Evolutionary conservation across 164 flowering plant genomes (phyloP), one percentile per base, ranked within the genome.

Genomic region (Chimonanthus salicifolius): DNA sequence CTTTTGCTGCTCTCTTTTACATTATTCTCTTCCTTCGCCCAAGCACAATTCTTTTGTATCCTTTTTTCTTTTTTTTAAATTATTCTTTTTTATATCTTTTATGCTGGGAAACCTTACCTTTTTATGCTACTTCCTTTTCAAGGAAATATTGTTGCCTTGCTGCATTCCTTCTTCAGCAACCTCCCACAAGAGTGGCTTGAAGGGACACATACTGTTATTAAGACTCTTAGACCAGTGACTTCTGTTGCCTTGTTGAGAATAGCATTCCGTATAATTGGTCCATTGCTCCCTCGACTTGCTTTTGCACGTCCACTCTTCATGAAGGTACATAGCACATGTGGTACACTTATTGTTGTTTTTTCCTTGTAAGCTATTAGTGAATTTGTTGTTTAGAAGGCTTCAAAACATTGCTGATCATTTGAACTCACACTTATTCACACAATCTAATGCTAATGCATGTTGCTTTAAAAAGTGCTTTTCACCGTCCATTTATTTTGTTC

Each of bases 171-270:
- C 88, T 95, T 93, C 80, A 85, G 94, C 78, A 93, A 90, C 81
- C 99, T 95, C 78, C 94, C 99, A 51, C 94, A 89, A 69, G 98
- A 95, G 80, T 95, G 99, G 99, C 87, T 95, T 21, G 99, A 93
- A 77, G 97, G 92, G 60, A 81, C 97, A 5, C 94, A 89, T 80
- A 80, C 86, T 16, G 82, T 93, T 75, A 84, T 95, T 64, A 92
- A 90, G 74, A 87, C 92, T 78, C 94, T 95, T 74, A 84, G 85
- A 80, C 99, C 99, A 16, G 82, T 93, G 68, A 87, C 91, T 71
- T 95, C 99, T 51, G 92, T 95, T 72, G 97, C 98, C 69, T 87
- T 91, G 90, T 71, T 95, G 82, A 85, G 99, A 83, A 87, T 93
- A 79, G 92, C 83, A 64, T 95, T 95, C 77, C 98, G 99, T 69